Conservation (phyloP, 768 basidiomycete genomes). For the Tephrocybe sp. region DNA sequence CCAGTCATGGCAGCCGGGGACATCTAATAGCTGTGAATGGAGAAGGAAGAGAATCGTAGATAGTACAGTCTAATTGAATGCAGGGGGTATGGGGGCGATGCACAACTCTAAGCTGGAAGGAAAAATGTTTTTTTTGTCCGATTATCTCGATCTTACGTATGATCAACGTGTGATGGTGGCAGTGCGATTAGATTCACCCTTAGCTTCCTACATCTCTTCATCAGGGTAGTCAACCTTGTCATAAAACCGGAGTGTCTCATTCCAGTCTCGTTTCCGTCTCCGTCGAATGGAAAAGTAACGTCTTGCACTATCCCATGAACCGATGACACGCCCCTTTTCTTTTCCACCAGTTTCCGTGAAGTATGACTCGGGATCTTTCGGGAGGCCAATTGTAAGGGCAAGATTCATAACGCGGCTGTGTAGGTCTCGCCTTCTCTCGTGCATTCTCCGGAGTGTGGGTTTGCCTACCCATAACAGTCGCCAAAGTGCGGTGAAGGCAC, state of each 20-base stretch:
- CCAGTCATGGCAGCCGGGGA: slow-evolving; percentile 53
- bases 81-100: slow-evolving; percentile 7
- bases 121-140: slow-evolving; percentile 7
- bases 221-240: slow-evolving; percentile 81
- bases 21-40: slow-evolving; percentile 32
- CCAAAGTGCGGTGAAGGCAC: slow-evolving; percentile 63
- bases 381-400: slow-evolving; percentile 58
- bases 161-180: slow-evolving; percentile 10
- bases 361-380: slow-evolving; percentile 65
- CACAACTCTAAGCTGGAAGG: slow-evolving; percentile 2
- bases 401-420: slow-evolving; percentile 66
- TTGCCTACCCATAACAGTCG: slow-evolving; percentile 65
- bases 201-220: slow-evolving; percentile 31
- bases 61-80: slow-evolving; percentile 9
- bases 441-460: slow-evolving; percentile 50
- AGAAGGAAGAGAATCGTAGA: slow-evolving; percentile 10
- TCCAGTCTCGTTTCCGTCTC: slow-evolving; percentile 86
- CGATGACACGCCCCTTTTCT: slow-evolving; percentile 70
- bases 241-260: slow-evolving; percentile 78
- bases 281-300: slow-evolving; percentile 79
- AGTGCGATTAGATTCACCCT: slow-evolving; percentile 5
- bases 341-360: slow-evolving; percentile 56
- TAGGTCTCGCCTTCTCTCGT: slow-evolving; percentile 51
- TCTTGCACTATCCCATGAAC: slow-evolving; percentile 65
- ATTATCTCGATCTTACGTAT: slow-evolving; percentile 4